Evolutionary conservation across 2,329 filamentous ascomycete genomes (phyloP).

Genomic region (Coniochaeta prunicola): DNA sequence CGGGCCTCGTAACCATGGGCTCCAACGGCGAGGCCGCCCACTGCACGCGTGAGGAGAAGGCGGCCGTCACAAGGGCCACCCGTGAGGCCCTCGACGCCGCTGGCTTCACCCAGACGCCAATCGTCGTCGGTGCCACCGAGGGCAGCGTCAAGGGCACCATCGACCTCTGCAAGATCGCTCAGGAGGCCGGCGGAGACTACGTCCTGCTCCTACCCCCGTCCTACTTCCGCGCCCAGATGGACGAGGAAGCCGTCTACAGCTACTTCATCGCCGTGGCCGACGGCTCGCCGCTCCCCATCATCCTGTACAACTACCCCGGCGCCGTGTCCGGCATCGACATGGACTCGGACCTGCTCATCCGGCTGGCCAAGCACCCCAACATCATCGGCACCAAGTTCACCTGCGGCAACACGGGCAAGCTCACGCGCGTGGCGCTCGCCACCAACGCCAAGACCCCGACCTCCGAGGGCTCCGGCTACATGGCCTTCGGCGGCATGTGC

Average conservation of each 20-base stretch:
- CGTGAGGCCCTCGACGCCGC: slow-evolving; percentile 76
- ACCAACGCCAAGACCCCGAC: slow-evolving; percentile 62
- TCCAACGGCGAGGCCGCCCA: slow-evolving; percentile 89
- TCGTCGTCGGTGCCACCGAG: slow-evolving; percentile 77
- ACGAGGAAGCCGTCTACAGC: slow-evolving; percentile 64
- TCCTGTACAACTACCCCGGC: slow-evolving; percentile 88
- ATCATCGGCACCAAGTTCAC: slow-evolving; percentile 89
- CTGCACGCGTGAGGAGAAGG: slow-evolving; percentile 70
- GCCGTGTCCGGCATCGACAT: slow-evolving; percentile 83
- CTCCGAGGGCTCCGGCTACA: slow-evolving; percentile 58
- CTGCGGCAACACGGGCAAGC: slow-evolving; percentile 82
- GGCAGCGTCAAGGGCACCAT: slow-evolving; percentile 77
- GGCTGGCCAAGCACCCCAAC: slow-evolving; percentile 71
- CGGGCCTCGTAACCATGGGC: slow-evolving; percentile 78
- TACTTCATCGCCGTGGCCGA: slow-evolving; percentile 74
- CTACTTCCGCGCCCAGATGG: slow-evolving; percentile 74
- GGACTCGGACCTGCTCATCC: slow-evolving; percentile 81
- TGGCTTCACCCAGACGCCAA: slow-evolving; percentile 66
- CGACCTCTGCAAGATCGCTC: slow-evolving; percentile 60
- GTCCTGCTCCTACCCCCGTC: slow-evolving; percentile 72
- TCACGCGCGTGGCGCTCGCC: slow-evolving; percentile 71
- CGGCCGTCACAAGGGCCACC: slow-evolving; percentile 67
- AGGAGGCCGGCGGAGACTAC: slow-evolving; percentile 69
- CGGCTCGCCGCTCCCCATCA: slow-evolving; percentile 65
- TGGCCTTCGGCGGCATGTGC: slow-evolving; percentile 82